phyloP scores from a whole-genome alignment of 176 grass and related monocot genomes.

The Carex pumila region DNA sequence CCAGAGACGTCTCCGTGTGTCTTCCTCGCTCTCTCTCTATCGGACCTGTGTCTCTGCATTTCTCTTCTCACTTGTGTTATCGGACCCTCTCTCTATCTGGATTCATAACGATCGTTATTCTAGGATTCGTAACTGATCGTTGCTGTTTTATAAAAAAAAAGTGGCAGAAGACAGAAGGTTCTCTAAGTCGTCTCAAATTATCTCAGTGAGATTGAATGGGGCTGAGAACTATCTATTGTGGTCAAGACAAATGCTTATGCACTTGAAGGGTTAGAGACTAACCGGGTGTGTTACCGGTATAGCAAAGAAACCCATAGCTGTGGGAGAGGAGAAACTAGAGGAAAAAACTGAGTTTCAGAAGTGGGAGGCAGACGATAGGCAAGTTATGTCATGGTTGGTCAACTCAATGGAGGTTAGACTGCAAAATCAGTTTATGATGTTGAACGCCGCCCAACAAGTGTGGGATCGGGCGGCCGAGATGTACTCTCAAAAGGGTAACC shows the following conservation, averaged over 20 bases:
- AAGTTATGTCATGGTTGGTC: neutral
- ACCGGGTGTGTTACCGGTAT: neutral
- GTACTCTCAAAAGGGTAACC: neutral
- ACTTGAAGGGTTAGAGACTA: neutral
- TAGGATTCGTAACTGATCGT: too few relatives aligned
- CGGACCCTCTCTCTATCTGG: too few relatives aligned
- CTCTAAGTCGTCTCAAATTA: neutral
- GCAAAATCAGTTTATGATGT: neutral
- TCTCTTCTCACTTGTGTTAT: too few relatives aligned
- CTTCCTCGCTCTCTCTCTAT: too few relatives aligned
- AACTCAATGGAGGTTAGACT: neutral
- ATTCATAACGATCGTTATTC: too few relatives aligned
- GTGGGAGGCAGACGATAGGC: neutral
- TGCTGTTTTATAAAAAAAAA: too few relatives aligned
- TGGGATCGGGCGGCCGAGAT: neutral
- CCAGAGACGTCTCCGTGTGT: too few relatives aligned
- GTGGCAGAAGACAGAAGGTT: neutral
- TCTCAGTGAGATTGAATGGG: neutral
- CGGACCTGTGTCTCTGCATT: too few relatives aligned
- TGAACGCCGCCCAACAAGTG: neutral
- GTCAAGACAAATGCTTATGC: neutral
- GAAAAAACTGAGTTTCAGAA: neutral
- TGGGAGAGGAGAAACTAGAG: neutral
- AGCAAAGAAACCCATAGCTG: neutral
- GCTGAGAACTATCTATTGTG: neutral